Evolutionary conservation across 1,284 basidiomycete genomes (phyloP).

Genomic region (Ceratorhiza oryzae-sativae): DNA sequence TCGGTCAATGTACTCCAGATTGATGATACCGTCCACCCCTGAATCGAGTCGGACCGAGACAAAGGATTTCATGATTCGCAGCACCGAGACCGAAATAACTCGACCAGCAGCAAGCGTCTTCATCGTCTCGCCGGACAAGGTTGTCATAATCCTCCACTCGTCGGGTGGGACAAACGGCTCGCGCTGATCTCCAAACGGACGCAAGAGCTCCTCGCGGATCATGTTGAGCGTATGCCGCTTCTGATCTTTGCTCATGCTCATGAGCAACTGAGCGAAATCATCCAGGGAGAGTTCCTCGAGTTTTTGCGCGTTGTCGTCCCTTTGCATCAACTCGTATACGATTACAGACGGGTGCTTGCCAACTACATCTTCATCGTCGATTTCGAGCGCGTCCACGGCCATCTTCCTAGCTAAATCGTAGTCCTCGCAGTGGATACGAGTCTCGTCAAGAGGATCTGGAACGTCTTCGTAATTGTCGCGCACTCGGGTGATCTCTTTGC

Average conservation of each 20-base stretch:
- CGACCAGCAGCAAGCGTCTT: conserved; percentile 81
- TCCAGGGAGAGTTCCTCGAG: conserved; percentile 93
- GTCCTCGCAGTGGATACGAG: conserved; percentile 97
- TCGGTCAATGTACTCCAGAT: conserved; percentile 68
- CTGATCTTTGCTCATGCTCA: conserved; percentile 79
- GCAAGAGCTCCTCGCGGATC: conserved; percentile 88
- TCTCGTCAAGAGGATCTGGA: conserved; percentile 92
- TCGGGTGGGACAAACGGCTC: conserved; percentile 70
- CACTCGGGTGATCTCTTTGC: conserved; percentile 68
- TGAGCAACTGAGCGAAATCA: conserved; percentile 94
- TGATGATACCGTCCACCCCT: conserved; percentile 87
- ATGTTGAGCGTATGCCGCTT: conserved; percentile 89
- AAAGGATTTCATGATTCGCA: conserved; percentile 62
- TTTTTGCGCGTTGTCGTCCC: conserved; percentile 80
- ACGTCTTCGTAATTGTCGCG: conserved; percentile 59
- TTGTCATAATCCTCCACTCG: conserved; percentile 87
- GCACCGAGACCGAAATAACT: conserved; percentile 83
- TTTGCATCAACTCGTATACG: conserved; percentile 83
- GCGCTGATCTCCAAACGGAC: conserved; percentile 84
- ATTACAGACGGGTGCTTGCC: conserved; percentile 91
- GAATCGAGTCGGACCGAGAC: conserved; percentile 84
- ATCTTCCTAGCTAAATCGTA: conserved; percentile 98
- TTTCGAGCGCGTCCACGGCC: conserved; percentile 95
- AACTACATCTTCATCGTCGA: conserved; percentile 93
- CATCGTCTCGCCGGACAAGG: conserved; percentile 93